These are phyloP conservation scores for Aspergillus luchuensis DNA, from an alignment of 2,329 filamentous ascomycete species.

Conservation along the genomic window DNA sequence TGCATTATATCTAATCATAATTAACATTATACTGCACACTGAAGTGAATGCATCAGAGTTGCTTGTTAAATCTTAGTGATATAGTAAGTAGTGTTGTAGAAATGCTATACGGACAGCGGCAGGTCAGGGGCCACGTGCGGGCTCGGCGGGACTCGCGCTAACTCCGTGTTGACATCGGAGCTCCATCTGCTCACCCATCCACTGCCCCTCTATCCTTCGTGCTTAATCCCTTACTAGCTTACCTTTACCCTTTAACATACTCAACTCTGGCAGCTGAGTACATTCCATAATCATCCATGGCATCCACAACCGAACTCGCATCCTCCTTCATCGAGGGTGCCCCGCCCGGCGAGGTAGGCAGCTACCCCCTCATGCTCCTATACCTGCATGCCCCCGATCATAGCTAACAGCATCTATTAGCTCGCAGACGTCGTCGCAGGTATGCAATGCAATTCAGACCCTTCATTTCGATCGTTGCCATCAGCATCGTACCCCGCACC, in stretches of 20 bases:
- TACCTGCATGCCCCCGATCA: background rate
- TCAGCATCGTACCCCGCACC: constrained; percentile 9
- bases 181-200: background rate
- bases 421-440: constrained; percentile 85
- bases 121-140: background rate
- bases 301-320: constrained; percentile 60
- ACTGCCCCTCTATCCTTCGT: background rate
- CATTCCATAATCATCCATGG: constrained; percentile 34
- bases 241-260: background rate
- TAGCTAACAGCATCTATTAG: constrained; percentile 49
- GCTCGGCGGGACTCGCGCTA: background rate
- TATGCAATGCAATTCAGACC: constrained; percentile 45
- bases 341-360: constrained; percentile 86
- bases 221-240: background rate
- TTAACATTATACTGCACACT: too few species aligned
- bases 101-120: background rate
- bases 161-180: background rate
- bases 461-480: background rate
- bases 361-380: constrained; percentile 9
- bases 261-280: background rate
- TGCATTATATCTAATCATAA: too few species aligned
- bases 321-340: constrained; percentile 91
- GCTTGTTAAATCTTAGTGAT: too few species aligned
- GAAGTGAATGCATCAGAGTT: too few species aligned
- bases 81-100: background rate